Conservation (phyloP, 495 filamentous ascomycete species). For the Daldinia concentrica region DNA sequence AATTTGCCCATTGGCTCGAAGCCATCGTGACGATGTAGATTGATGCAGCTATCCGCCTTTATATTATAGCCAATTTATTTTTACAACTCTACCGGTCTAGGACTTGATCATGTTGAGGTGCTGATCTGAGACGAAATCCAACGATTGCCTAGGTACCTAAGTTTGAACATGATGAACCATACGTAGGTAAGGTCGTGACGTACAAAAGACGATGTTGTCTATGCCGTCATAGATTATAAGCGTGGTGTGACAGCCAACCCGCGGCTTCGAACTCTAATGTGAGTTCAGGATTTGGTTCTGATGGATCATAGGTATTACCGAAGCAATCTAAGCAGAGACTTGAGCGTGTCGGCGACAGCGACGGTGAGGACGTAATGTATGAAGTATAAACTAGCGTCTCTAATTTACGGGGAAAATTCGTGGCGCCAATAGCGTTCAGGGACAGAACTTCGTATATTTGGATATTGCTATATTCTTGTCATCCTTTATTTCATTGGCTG, state of each 20-base stretch:
- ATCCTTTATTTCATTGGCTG: slow-evolving; percentile 12
- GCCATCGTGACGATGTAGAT: slow-evolving; percentile 4
- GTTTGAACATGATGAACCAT: not conserved
- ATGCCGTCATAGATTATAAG: slow-evolving; percentile 20
- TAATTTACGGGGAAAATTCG: not conserved
- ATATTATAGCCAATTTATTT: not conserved
- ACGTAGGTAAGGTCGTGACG: slow-evolving; percentile 12
- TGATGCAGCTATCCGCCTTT: not conserved
- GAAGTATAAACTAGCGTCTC: slow-evolving; percentile 8
- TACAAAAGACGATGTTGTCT: slow-evolving; percentile 2
- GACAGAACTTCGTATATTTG: slow-evolving; percentile 4
- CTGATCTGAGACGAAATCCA: not conserved
- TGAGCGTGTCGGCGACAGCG: not conserved
- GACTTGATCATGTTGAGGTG: not conserved
- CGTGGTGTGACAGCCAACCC: not conserved
- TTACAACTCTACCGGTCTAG: not conserved
- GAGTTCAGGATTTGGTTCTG: not conserved
- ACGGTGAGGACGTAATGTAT: too few relatives aligned
- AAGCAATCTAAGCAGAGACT: not conserved
- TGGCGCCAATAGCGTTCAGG: slow-evolving; percentile 6
- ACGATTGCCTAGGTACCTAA: not conserved
- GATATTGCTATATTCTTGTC: slow-evolving; percentile 4
- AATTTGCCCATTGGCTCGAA: slow-evolving; percentile 10
- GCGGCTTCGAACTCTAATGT: slow-evolving; percentile 2
- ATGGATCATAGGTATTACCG: not conserved